Evolutionary conservation across 495 filamentous ascomycete genomes (phyloP), one percentile per base, ranked within the genome.

Genomic region (Penicillium pancosmium): DNA sequence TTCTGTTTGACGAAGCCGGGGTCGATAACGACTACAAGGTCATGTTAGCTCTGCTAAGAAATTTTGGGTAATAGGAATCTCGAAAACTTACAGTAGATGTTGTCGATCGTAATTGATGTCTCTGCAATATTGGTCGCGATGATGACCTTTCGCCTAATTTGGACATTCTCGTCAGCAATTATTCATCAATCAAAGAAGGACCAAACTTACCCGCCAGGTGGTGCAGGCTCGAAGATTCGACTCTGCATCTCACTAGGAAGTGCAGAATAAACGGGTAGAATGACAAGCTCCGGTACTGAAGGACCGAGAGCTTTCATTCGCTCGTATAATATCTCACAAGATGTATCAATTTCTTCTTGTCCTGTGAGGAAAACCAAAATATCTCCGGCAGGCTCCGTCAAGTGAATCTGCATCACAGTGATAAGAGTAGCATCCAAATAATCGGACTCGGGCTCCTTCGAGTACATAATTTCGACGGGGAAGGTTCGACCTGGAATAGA

Each of bases 41-140:
- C 27, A 31, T 31, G 4, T 31, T 9, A 31, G 27, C 27, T 31
- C 27, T 31, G 27, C 27, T 1, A 31, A 31, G 27, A 8, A 27
- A 31, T 31, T 31, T 31, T 2, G 8, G 27, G 27, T 31, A 9
- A 31, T 6, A 31, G 5, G 27, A 8, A 31, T 9, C 5, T 7
- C 8, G 27, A 6, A 31, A 31, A 31, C 27, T 31, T 31, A 31
- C 96, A 99, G 77, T 95, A 95, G 60, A 99, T 96, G 41, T 91
- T 87, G 70, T 98, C 94, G 56, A 99, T 97, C 0, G 94, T 99
- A 64, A 99, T 93, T 15, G 91, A 95, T 0, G 94, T 99, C 68
- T 99, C 94, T 0, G 94, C 94, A 67, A 99, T 99, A 63, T 99
- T 99, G 16, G 94, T 99, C 3, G 94, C 95, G 70, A 99, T 96